phyloP scores from a whole-genome alignment of 2,329 filamentous ascomycete species.

The Monascus ruber region DNA sequence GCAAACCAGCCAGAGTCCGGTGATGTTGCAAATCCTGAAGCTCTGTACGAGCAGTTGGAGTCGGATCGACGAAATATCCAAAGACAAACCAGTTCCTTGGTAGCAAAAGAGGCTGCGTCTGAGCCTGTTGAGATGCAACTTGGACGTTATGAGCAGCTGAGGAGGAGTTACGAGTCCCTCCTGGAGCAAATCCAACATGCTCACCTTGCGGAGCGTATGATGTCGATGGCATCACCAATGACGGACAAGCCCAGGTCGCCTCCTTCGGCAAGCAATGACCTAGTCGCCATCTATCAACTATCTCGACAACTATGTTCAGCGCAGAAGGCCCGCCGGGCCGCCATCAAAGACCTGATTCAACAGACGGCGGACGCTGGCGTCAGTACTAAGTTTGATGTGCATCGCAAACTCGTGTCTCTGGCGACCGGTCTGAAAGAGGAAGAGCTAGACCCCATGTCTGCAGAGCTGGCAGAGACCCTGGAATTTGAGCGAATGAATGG shows the following conservation, averaged over 20 bases:
- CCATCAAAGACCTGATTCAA: constrained; percentile 30
- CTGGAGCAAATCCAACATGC: constrained; percentile 33
- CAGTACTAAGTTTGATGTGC: constrained; percentile 35
- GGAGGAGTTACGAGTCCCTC: constrained; percentile 28
- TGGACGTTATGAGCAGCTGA: constrained; percentile 28
- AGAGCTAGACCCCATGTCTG: constrained; percentile 36
- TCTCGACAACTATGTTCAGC: constrained; percentile 20
- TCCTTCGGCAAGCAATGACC: constrained; percentile 17
- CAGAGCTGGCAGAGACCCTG: constrained; percentile 34
- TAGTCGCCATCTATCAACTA: constrained; percentile 19
- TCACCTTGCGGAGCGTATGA: constrained; percentile 22
- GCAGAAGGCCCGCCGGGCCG: constrained; percentile 23
- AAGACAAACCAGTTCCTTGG: constrained; percentile 25
- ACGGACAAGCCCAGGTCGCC: constrained; percentile 6
- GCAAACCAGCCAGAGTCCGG: constrained; percentile 44
- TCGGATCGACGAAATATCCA: constrained; percentile 33
- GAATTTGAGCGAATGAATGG: constrained; percentile 33
- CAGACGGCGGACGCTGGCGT: constrained; percentile 36
- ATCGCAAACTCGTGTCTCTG: constrained; percentile 35
- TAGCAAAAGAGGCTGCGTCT: constrained; percentile 25
- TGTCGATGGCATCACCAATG: constrained; percentile 7
- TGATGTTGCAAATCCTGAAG: constrained; percentile 31
- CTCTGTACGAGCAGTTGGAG: constrained; percentile 32
- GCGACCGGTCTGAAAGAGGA: constrained; percentile 38
- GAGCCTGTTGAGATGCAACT: constrained; percentile 25